Conservation (phyloP, 2,329 filamentous ascomycete species). For the Plenodomus biglobosus region DNA sequence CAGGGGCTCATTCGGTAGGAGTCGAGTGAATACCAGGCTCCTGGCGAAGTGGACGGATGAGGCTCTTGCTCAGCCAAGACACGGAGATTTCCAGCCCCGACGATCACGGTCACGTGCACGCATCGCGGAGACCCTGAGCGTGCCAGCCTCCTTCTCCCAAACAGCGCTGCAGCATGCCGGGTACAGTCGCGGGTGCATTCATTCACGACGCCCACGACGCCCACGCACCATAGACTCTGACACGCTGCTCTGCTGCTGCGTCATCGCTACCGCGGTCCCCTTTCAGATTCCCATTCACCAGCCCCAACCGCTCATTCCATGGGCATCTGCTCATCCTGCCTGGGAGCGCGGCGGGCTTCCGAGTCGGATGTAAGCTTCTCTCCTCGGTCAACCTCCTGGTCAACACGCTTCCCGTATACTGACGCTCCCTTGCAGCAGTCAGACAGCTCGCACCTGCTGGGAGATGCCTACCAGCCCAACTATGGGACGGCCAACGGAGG, state of each 20-base stretch:
- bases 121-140: background rate
- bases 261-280: background rate
- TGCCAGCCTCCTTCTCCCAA: slow-evolving; percentile 15
- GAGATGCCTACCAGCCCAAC: slow-evolving; percentile 47
- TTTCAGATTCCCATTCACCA: background rate
- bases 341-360: slow-evolving; percentile 49
- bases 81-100: slow-evolving; percentile 21
- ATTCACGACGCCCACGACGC: slow-evolving; percentile 1
- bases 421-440: slow-evolving; percentile 45
- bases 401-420: slow-evolving; percentile 14
- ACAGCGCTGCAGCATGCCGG: slow-evolving; percentile 17
- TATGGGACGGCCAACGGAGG: slow-evolving; percentile 48
- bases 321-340: slow-evolving; percentile 54
- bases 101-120: slow-evolving; percentile 9
- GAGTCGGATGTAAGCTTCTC: slow-evolving; percentile 48
- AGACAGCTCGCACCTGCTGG: slow-evolving; percentile 51
- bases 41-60: slow-evolving; percentile 12
- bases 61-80: slow-evolving; percentile 13
- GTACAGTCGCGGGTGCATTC: slow-evolving; percentile 8
- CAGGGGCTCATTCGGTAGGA: background rate
- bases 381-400: background rate
- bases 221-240: no score
- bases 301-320: slow-evolving; percentile 39
- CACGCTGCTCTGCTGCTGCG: background rate
- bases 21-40: no score